These are phyloP conservation scores for Leccinum uliginosum DNA, from an alignment of 768 basidiomycete species.

Conservation along the genomic window DNA sequence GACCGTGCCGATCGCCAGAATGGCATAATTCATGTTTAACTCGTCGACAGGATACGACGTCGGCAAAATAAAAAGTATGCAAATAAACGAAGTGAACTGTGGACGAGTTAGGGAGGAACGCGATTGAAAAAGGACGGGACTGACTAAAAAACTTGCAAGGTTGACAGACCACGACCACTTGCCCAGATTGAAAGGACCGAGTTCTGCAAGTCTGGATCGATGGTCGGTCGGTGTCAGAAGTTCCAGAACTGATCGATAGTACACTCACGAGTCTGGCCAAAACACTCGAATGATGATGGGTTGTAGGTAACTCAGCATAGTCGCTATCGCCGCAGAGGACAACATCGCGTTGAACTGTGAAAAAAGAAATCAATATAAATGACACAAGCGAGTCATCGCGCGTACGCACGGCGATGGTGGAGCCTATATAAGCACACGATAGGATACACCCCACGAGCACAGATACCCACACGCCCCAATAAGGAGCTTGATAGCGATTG, in stretches of 20 bases:
- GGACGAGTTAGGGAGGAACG: not conserved
- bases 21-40: conserved; percentile 55
- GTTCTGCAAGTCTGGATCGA: conserved; percentile 36
- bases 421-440: conserved; percentile 57
- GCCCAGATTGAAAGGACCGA: conserved; percentile 50
- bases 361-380: not conserved
- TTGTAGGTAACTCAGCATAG: conserved; percentile 55
- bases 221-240: not conserved
- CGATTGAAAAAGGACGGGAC: conserved; percentile 10
- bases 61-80: conserved; percentile 51
- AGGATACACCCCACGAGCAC: conserved; percentile 50
- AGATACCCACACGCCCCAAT: conserved; percentile 51
- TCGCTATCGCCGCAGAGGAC: conserved; percentile 52
- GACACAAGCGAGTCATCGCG: not conserved
- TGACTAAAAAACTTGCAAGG: conserved; percentile 41
- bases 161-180: conserved; percentile 52
- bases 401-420: conserved; percentile 45
- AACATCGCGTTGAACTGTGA: conserved; percentile 50
- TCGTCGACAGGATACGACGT: conserved; percentile 48
- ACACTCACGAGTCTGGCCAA: conserved; percentile 47
- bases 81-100: conserved; percentile 51
- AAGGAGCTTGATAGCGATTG: conserved; percentile 51
- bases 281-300: conserved; percentile 56
- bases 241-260: not conserved
- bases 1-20: conserved; percentile 48